Base-by-base conservation (phyloP, 2,329 filamentous ascomycete species). In the Cladosporium sp. region DNA sequence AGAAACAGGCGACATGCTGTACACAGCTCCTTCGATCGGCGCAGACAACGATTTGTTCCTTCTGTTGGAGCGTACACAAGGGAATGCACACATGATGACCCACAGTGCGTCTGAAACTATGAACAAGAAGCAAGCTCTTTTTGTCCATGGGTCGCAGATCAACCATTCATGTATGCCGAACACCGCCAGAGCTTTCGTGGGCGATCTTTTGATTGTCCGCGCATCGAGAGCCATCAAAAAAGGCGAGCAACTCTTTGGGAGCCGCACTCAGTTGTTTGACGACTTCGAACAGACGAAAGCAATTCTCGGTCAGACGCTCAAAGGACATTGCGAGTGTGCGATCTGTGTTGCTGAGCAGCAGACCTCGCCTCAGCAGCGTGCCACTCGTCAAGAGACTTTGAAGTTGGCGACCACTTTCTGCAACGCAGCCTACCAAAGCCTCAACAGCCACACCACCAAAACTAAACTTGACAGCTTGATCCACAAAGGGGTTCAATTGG, bases 161-260 rank as follows among this genome's bases (percentile, higher is more conserved):
- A 87, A 88, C 65, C 85, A 87, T 67, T 79, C 78, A 12, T 88
- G 85, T 70, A 21, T 78, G 5, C 71, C 72, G 11, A 87, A 86
- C 68, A 80, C 79, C 21, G 67, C 65, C 0, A 81, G 81, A 18
- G 73, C 79, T 0, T 86, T 85, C 70, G 83, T 87, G 44, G 84
- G 85, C 2, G 84, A 88, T 69, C 79, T 87, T 76, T 77, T 80
- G 67, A 77, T 86, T 8, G 60, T 86, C 26, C 81, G 83, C 8
- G 84, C 85, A 0, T 73, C 78, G 0, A 69, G 69, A 11, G 78
- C 84, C 52, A 72, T 87, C 0, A 67, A 76, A 0, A 67, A 79
- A 0, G 75, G 76, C 31, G 80, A 83, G 0, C 84, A 88, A 71
- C 68, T 88, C 7, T 69, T 72, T 2, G 64, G 68, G 5, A 33